Base-by-base conservation (phyloP, 768 basidiomycete genomes). In the Calocybe gangraenosa region DNA sequence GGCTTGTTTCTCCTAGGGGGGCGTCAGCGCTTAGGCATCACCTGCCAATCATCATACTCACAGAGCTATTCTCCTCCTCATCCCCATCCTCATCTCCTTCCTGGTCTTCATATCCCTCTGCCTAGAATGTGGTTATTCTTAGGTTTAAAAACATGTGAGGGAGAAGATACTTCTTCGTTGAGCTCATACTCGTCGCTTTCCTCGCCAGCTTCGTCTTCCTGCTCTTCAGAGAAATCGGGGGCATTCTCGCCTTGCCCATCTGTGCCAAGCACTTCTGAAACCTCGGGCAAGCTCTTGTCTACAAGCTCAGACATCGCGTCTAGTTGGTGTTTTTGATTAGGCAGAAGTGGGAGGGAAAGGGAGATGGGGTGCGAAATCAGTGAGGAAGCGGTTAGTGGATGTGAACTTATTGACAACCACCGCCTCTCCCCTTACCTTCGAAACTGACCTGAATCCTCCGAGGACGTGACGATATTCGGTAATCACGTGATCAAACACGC, bases 141-240 rank as follows among this genome's bases (percentile, higher is more conserved):
- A 32, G 6, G 20, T 20, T 25, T n/a, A 2, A 34, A 36, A 19
- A 37, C n/a, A 37, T 4, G 22, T n/a, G 4, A 4, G 8, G 17
- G 10, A 36, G 15, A 7, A 23, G 45, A 18, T 15, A 53, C 55
- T 44, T 58, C 52, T 9, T 56, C 52, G 14, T 39, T 50, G 9
- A 52, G 28, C 8, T 56, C 57, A 37, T 58, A 56, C 28, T 54
- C 55, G 47, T 58, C 57, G 20, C 52, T 56, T 42, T 58, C 57
- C 34, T 56, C 57, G 14, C 51, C 57, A 18, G 39, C 20, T 9
- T 54, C 57, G 15, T n/a, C 34, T 11, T n/a, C n/a, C 8, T 56
- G 25, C 2, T 52, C 37, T 25, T 52, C 52, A 10, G 14, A 35
- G 7, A 11, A 52, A 5, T 46, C 51, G 2, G 19, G 35, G 22